These are phyloP conservation scores for Cryptosporidium sp. DNA, from an alignment of 169 alveolate species.

Conservation along the genomic window DNA sequence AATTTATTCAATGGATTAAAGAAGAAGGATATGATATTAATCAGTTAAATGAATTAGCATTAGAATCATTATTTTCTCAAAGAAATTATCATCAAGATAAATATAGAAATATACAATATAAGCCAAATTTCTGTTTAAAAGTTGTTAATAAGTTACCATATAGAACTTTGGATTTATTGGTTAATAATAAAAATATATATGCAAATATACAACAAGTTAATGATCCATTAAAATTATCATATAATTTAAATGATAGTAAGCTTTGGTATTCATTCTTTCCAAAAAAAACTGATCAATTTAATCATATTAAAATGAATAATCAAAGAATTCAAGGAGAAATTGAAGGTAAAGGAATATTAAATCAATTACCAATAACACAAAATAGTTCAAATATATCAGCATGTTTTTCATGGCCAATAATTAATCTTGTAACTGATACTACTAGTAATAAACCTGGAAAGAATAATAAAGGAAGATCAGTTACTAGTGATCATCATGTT, in stretches of 20 bases:
- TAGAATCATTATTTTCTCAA: slow-evolving; percentile 41
- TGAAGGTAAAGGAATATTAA: neutral
- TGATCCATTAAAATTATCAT: slow-evolving; percentile 65
- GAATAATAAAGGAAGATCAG: neutral
- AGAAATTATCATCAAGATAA: neutral
- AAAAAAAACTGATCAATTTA: slow-evolving; percentile 8
- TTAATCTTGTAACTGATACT: slow-evolving; percentile 17
- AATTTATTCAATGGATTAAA: slow-evolving; percentile 49
- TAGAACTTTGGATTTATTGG: slow-evolving; percentile 62
- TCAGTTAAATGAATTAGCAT: slow-evolving; percentile 36
- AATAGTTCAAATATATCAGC: slow-evolving; percentile 62
- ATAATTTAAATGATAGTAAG: slow-evolving; percentile 49
- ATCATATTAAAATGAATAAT: neutral
- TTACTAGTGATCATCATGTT: no score
- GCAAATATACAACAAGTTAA: slow-evolving; percentile 67
- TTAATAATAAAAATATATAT: slow-evolving; percentile 68
- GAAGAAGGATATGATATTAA: slow-evolving; percentile 46
- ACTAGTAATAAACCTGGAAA: neutral
- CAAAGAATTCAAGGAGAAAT: slow-evolving; percentile 1
- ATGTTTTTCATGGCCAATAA: slow-evolving; percentile 70
- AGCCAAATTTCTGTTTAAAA: slow-evolving; percentile 69
- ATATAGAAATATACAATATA: slow-evolving; percentile 40
- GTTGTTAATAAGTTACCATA: slow-evolving; percentile 59
- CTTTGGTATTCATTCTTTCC: slow-evolving; percentile 63
- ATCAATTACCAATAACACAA: slow-evolving; percentile 52